Evolutionary conservation across 148 eudicot species (phyloP), one percentile per base, ranked within the genome.

Genomic region (Arbutus unedo): DNA sequence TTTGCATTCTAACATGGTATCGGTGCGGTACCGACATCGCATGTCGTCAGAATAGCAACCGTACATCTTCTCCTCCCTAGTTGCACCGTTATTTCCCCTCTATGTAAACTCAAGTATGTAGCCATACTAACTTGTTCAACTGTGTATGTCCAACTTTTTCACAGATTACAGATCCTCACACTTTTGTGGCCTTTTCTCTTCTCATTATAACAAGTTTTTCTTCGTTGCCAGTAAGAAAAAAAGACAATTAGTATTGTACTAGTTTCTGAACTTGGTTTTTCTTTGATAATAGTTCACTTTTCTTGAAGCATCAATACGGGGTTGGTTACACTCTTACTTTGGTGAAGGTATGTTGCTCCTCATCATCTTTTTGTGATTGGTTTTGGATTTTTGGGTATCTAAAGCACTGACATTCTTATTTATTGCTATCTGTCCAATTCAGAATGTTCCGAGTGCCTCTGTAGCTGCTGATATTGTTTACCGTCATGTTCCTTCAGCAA

Each of bases 291-390:
- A 96, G 98, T 84, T 92, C 99, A 19, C 95, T 97, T 45, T 97
- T 92, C 91, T 87, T 97, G 85, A 97, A 97, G 95, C 99, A 91
- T 84, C 93, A 91, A 50, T 97, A 94, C 86, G 99, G 99, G 75
- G 99, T 97, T 88, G 99, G 99, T 77, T 97, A 97, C 84, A 97
- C 99, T 86, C 99, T 97, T 84, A 93, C 99, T 49, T 83, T 97
- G 84, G 98, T 90, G 87, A 97, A 97, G 97, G 99, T 96, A 51
- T 83, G 88, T 47, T 82, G 13, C 76, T 74, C 44, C 54, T 51
- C 3, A 19, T 74, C 31, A 10, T 59, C 16, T 81, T 78, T 45
- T 59, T 18, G 31, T 51, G 64, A 73, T 75, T 64, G 71, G 76
- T 85, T 66, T 45, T 21, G 49, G 6, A 53, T 67, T 66, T 16